Evolutionary conservation across 768 basidiomycete species (phyloP).

Genomic region (Cubamyces lactineus): DNA sequence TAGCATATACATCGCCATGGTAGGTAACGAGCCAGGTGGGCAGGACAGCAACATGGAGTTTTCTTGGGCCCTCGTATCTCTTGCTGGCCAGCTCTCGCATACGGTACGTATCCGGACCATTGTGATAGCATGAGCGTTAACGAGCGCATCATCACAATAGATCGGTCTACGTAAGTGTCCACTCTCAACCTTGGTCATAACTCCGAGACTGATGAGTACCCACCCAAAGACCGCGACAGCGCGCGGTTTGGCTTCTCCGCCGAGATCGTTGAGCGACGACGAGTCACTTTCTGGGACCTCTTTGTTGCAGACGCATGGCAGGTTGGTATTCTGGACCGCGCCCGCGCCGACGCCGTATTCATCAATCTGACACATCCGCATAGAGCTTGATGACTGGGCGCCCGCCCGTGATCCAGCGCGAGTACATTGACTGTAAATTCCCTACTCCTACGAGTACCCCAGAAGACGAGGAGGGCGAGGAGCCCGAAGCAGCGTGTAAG

Average conservation of each 20-base stretch:
- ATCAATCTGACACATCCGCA: background rate
- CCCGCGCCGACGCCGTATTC: background rate
- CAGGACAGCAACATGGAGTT: conserved; percentile 59
- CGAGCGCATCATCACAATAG: conserved; percentile 27
- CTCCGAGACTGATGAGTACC: background rate
- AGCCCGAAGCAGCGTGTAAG: conserved; percentile 24
- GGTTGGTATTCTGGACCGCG: conserved; percentile 41
- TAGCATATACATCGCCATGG: conserved; percentile 74
- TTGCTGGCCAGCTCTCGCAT: conserved; percentile 60
- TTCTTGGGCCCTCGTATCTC: conserved; percentile 47
- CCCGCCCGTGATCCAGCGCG: conserved; percentile 67
- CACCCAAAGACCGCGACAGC: conserved; percentile 64
- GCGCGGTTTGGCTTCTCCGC: conserved; percentile 63
- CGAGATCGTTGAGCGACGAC: conserved; percentile 65
- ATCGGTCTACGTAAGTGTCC: conserved; percentile 46
- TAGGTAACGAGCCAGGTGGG: conserved; percentile 56
- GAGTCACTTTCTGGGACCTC: conserved; percentile 78
- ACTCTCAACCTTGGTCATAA: background rate
- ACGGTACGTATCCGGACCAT: conserved; percentile 46
- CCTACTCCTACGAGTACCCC: conserved; percentile 40
- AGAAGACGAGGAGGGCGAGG: conserved; percentile 32
- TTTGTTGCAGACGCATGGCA: conserved; percentile 74
- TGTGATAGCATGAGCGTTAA: conserved; percentile 23
- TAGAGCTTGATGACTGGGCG: conserved; percentile 73
- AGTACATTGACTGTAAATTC: conserved; percentile 68